Evolutionary conservation across 176 grass and related monocot genomes (phyloP), one percentile per base, ranked within the genome.

Genomic region (Canna indica): DNA sequence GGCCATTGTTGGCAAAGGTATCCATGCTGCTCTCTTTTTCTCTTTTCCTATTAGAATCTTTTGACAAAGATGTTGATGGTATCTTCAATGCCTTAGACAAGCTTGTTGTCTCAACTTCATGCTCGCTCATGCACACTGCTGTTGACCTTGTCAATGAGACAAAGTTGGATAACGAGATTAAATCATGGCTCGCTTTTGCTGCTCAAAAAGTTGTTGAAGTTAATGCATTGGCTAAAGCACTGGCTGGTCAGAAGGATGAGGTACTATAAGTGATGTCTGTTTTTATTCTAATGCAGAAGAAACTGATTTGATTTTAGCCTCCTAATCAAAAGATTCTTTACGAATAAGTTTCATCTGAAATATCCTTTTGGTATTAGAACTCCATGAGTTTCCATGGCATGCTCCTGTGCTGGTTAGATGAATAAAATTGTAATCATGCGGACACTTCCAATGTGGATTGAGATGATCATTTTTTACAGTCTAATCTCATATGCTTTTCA

Each of bases 91-190:
- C 17, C 82, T 64, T 47, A 96, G 88, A 91, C 67, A 96, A 91
- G 76, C 83, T 96, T 74, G 91, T 96, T 30, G 88, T 91, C 18
- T 96, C 91, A 0, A 96, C 91, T 62, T 96, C 91, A 13, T 96
- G 88, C 85, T 96, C 88, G 62, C 91, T 96, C 42, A 84, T 86
- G 88, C 88, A 96, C 85, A 91, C 91, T 8, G 88, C 83, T 64
- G 88, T 91, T 44, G 91, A 96, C 79, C 91, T 96, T 83, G 78
- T 96, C 2, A 96, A 96, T 22, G 88, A 96, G 85, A 88, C 88
- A 67, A 96, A 96, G 85, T 82, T 96, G 68, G 91, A 96, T 24
- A 61, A 14, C 5, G 88, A 96, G 76, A 91, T 96, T 14, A 91
- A 96, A 76, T 96, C 91, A 38, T 96, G 88, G 88, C 67, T 96